Evolutionary conservation across 306 rosid genomes (phyloP).

Genomic region (Cercis canadensis): DNA sequence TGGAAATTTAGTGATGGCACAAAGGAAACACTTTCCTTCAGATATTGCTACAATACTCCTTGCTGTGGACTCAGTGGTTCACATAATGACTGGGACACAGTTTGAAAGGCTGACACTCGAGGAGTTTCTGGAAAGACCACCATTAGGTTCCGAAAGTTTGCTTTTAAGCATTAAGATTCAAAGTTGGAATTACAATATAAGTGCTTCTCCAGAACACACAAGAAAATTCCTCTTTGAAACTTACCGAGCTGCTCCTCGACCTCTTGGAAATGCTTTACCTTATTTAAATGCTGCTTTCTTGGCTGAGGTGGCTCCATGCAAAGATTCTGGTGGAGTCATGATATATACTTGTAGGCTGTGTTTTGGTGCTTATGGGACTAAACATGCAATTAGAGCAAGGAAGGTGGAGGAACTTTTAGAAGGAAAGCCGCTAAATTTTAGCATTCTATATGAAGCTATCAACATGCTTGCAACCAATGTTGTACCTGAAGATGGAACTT

Average conservation of each 20-base stretch:
- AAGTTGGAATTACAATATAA: slow-evolving; percentile 46
- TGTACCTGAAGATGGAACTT: slow-evolving; percentile 63
- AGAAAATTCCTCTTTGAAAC: slow-evolving; percentile 67
- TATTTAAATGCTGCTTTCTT: slow-evolving; percentile 83
- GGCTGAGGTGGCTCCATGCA: slow-evolving; percentile 59
- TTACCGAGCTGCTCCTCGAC: slow-evolving; percentile 82
- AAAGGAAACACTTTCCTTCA: slow-evolving; percentile 75
- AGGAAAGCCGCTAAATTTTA: slow-evolving; percentile 61
- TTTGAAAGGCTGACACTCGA: slow-evolving; percentile 63
- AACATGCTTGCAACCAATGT: slow-evolving; percentile 52
- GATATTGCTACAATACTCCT: slow-evolving; percentile 78
- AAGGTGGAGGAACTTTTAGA: slow-evolving; percentile 62
- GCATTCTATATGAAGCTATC: slow-evolving; percentile 63
- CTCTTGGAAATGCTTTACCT: slow-evolving; percentile 84
- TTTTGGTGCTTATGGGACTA: slow-evolving; percentile 75
- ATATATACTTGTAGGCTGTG: slow-evolving; percentile 66
- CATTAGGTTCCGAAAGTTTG: slow-evolving; percentile 56
- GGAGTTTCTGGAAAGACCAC: slow-evolving; percentile 70
- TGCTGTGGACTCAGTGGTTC: slow-evolving; percentile 64
- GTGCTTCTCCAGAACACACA: slow-evolving; percentile 41
- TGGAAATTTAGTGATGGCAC: slow-evolving; percentile 90
- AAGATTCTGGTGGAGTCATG: slow-evolving; percentile 49
- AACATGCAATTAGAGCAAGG: slow-evolving; percentile 84
- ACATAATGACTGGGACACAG: slow-evolving; percentile 57
- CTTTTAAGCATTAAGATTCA: slow-evolving; percentile 74